phyloP scores from a whole-genome alignment of 176 grass and related monocot species.

The Tuctoria greenei region DNA sequence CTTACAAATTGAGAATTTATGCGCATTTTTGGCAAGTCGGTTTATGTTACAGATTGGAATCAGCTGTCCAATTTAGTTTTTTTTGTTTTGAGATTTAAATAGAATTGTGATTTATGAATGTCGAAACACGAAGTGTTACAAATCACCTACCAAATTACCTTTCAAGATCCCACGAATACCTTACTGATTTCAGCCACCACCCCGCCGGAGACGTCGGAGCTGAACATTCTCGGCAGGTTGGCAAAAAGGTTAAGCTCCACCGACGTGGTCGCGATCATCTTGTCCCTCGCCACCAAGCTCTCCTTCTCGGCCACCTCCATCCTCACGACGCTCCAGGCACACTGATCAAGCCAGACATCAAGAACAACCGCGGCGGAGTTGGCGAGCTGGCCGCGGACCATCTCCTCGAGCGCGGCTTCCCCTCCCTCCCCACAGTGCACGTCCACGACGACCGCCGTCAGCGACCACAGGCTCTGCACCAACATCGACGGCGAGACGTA shows the following conservation, averaged over 20 bases:
- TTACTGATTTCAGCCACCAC: slow-evolving; percentile 55
- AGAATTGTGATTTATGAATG: too few species aligned
- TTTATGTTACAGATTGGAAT: too few species aligned
- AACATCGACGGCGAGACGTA: slow-evolving; percentile 54
- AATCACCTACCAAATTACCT: too few species aligned
- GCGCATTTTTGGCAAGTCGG: too few species aligned
- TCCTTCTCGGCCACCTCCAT: slow-evolving; percentile 38
- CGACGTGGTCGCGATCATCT: slow-evolving; percentile 31
- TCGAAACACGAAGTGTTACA: too few species aligned
- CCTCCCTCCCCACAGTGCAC: slow-evolving; percentile 53
- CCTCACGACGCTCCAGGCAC: slow-evolving; percentile 12
- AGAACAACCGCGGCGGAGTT: slow-evolving; percentile 29
- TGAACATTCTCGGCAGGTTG: slow-evolving; percentile 64
- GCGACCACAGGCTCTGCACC: slow-evolving; percentile 53
- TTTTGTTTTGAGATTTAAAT: too few species aligned
- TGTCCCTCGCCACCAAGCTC: slow-evolving; percentile 52
- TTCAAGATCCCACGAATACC: slow-evolving; percentile 25
- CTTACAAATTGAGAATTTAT: too few species aligned
- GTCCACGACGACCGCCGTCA: slow-evolving; percentile 46
- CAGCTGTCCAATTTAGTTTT: too few species aligned
- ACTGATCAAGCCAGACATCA: slow-evolving; percentile 50
- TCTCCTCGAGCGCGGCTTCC: slow-evolving; percentile 29
- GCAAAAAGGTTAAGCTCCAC: too few species aligned
- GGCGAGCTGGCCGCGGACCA: slow-evolving; percentile 27
- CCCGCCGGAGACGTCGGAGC: slow-evolving; percentile 25